Evolutionary conservation across 202 grass and related monocot genomes (phyloP).

Genomic region (Panicum virgatum): DNA sequence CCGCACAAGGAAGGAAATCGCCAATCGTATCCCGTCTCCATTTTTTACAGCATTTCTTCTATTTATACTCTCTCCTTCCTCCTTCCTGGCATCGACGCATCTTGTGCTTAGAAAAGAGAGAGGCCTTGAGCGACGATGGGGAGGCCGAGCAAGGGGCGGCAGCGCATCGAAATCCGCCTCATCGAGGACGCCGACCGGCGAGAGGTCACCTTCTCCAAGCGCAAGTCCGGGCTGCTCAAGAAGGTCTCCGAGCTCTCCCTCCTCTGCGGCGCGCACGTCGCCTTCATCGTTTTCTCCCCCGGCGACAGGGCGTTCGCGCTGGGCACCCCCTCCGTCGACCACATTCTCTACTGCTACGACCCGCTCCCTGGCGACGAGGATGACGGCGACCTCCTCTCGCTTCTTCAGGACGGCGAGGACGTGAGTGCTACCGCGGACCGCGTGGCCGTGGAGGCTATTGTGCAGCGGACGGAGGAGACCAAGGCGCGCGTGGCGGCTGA

Average conservation of each 20-base stretch:
- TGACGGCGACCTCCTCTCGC: background rate
- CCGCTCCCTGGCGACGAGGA: background rate
- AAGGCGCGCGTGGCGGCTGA: no score
- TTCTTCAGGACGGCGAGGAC: background rate
- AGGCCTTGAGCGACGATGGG: background rate
- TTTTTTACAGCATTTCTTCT: background rate
- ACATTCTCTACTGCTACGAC: background rate
- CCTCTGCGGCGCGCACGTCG: constrained; percentile 17
- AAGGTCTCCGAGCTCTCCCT: constrained; percentile 32
- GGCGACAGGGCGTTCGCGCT: background rate
- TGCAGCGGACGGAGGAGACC: no score
- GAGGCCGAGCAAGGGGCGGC: constrained; percentile 18
- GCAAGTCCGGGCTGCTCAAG: constrained; percentile 15
- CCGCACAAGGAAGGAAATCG: background rate
- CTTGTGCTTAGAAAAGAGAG: background rate
- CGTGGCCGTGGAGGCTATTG: no score
- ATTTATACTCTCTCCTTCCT: background rate
- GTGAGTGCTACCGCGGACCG: background rate
- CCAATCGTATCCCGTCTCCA: background rate
- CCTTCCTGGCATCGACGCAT: background rate
- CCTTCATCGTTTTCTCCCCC: constrained; percentile 23
- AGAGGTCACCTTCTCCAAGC: constrained; percentile 39
- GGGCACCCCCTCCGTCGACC: background rate
- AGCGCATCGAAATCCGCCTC: constrained; percentile 32
- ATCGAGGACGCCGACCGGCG: constrained; percentile 13